These are phyloP conservation scores for Colletotrichum caudatum DNA, from an alignment of 2,329 filamentous ascomycete genomes.

Conservation along the genomic window DNA sequence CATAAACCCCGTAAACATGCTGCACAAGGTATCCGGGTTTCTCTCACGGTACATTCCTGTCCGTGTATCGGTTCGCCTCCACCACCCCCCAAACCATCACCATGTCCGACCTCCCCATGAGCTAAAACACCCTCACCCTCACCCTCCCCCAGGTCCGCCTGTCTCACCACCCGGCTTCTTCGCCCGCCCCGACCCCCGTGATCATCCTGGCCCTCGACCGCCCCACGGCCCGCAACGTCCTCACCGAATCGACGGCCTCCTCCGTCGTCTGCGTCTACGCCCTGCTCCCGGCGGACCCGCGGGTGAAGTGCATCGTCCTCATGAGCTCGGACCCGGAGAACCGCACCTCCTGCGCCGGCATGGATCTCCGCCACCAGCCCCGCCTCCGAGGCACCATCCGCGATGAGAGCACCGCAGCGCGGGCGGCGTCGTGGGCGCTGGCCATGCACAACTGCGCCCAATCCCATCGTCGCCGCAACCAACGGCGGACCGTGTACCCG, in stretches of 20 bases:
- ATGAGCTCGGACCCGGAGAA: constrained; percentile 63
- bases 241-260: constrained; percentile 72
- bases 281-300: constrained; percentile 63
- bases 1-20: background rate
- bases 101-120: constrained; percentile 46
- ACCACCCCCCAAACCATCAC: background rate
- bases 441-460: constrained; percentile 68
- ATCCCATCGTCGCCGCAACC: constrained; percentile 69
- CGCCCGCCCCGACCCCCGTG: constrained; percentile 69
- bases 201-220: constrained; percentile 74
- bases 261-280: constrained; percentile 69
- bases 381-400: constrained; percentile 45
- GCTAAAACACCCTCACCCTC: constrained; percentile 57
- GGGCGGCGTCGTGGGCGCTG: constrained; percentile 64
- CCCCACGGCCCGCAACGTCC: constrained; percentile 75
- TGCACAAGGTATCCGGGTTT: background rate
- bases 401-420: constrained; percentile 58
- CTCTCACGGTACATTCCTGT: background rate
- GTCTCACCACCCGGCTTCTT: constrained; percentile 62
- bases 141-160: constrained; percentile 60
- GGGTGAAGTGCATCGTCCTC: constrained; percentile 67
- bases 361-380: constrained; percentile 61
- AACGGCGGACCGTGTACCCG: constrained; percentile 73
- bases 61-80: background rate
- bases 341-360: constrained; percentile 69